Conservation (phyloP, 805 yeast genomes). For the Cephaloascus fragrans region DNA sequence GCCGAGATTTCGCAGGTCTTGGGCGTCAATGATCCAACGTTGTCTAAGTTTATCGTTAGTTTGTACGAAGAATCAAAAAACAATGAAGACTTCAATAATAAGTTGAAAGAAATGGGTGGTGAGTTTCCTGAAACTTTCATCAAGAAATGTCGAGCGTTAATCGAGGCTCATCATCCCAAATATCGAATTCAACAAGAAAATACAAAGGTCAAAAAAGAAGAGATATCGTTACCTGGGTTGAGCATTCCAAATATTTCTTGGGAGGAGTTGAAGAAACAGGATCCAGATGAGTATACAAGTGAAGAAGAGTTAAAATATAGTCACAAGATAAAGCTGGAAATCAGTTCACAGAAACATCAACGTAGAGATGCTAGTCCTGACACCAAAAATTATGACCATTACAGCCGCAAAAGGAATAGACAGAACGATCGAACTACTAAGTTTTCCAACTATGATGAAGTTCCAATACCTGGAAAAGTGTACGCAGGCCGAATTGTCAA, state of each 20-base stretch:
- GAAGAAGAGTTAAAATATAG: not conserved
- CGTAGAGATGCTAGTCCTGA: not conserved
- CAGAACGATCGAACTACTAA: not conserved
- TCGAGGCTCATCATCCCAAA: not conserved
- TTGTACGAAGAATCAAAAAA: constrained; percentile 11
- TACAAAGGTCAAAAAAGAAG: not conserved
- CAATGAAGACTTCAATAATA: not conserved
- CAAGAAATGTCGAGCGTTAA: not conserved
- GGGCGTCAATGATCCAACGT: constrained; percentile 8
- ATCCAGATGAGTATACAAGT: not conserved
- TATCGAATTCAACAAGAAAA: not conserved
- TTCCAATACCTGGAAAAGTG: constrained; percentile 32
- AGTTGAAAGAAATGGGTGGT: constrained; percentile 1
- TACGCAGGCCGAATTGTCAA: constrained; percentile 55
- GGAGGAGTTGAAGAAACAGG: not conserved
- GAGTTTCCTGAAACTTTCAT: not conserved
- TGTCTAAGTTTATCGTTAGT: constrained; percentile 17
- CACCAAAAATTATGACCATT: not conserved
- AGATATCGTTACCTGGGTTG: not conserved
- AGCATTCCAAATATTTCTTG: not conserved
- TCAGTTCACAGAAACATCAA: no score
- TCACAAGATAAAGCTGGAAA: no score
- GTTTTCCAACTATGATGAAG: constrained; percentile 1
- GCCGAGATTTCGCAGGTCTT: constrained; percentile 5
- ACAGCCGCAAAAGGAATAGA: not conserved